Evolutionary conservation across 805 yeast genomes (phyloP), one percentile per base, ranked within the genome.

Genomic region (Saccharomycopsis selenospora): DNA sequence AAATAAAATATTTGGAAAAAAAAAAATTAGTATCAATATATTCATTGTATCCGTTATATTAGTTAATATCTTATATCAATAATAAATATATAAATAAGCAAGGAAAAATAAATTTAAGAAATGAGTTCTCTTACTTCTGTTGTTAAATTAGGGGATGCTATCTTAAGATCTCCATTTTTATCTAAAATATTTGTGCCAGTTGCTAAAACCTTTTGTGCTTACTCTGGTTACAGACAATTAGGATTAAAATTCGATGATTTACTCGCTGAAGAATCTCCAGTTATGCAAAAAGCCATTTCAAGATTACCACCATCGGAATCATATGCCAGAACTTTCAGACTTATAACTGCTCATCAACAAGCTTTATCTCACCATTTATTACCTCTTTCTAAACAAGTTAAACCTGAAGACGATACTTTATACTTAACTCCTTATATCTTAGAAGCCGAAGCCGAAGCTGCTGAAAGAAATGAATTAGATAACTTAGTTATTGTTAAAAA

Each of bases 381-480:
- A 61, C 95, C 98, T 61, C 74, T 78, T 54, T 76, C 76, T 62
- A 82, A 91, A 70, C 84, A 82, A 60, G 72, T 86, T 54, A 78
- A 80, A 66, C 78, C 88, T 26, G 86, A 80, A 62, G 91, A 91
- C 55, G 95, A 87, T 67, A 68, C 69, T 50, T 85, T 85, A 59
- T 90, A 89, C 72, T 75, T 93, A 64, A 69, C 85, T 52, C 97
- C 96, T 59, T 85, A 85, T 73, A 72, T 93, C 54, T 77, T 90
- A 63, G 97, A 93, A 75, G 95, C 91, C 54, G 98, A 93, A 74
- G 87, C 86, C 60, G 97, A 87, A 69, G 83, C 81, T 44, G 73
- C 76, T 56, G 99, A 93, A 75, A 88, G 83, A 71, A 81, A 76
- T 54, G 93, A 83, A 63, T 80, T 93, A 63, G 95, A 93, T 76